Evolutionary conservation across 2,329 filamentous ascomycete genomes (phyloP).

Genomic region (Alternaria incomplexa): DNA sequence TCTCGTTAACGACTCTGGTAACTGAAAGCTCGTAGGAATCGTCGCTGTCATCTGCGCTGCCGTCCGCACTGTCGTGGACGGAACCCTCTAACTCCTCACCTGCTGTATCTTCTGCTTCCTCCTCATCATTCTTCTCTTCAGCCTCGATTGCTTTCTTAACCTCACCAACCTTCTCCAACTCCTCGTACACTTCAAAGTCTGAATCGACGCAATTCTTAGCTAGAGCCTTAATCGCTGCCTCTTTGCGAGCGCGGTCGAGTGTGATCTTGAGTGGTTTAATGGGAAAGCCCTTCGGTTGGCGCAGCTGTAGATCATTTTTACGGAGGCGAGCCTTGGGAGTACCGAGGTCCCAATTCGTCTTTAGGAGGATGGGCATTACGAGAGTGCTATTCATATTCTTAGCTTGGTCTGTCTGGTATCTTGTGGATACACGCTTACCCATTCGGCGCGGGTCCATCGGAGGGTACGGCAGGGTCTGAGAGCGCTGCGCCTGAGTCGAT

Average conservation of each 20-base stretch:
- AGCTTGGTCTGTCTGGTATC: background rate
- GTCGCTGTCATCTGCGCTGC: background rate
- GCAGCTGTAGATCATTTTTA: slow-evolving; percentile 1
- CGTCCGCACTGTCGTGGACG: background rate
- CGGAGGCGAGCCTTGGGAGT: background rate
- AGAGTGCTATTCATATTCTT: background rate
- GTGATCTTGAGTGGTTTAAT: slow-evolving; percentile 6
- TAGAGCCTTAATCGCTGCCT: background rate
- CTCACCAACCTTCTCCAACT: background rate
- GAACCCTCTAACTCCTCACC: background rate
- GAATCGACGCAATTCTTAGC: background rate
- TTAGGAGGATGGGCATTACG: background rate
- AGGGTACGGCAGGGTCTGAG: background rate
- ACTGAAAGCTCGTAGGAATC: background rate
- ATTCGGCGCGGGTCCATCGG: background rate
- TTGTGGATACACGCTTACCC: background rate
- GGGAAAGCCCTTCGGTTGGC: slow-evolving; percentile 10
- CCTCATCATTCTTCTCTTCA: background rate
- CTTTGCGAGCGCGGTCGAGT: background rate
- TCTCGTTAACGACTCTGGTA: background rate
- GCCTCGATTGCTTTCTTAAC: background rate
- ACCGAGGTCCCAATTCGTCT: background rate
- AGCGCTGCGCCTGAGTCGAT: slow-evolving; percentile 8
- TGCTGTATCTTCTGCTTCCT: background rate
- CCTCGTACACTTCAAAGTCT: slow-evolving; percentile 5